Evolutionary conservation across 345 rosid species (phyloP), one percentile per base, ranked within the genome.

Genomic region (Gossypium longicalyx): DNA sequence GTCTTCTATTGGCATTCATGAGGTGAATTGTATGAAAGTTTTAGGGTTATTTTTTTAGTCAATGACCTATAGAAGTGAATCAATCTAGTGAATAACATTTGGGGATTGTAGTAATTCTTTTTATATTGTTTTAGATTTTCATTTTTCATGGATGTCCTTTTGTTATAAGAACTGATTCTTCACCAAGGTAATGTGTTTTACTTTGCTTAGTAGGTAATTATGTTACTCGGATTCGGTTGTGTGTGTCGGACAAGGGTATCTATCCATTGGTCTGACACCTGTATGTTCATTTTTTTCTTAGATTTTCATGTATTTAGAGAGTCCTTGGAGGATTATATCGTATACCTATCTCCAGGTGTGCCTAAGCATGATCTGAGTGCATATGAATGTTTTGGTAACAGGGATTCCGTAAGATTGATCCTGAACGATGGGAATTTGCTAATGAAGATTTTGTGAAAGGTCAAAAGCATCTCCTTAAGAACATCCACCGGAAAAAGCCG

Each of bases 391-490:
- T 59, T 61, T 71, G 75, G 25, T 73, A 56, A 69, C 86, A 95
- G 99, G 99, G 99, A 22, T 95, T 95, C 61, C 86, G 93, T 43
- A 95, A 95, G 88, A 90, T 84, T 67, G 99, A 95, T 86, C 88
- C 96, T 0, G 98, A 95, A 84, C 86, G 76, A 77, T 95, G 99
- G 99, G 98, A 95, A 61, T 95, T 95, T 80, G 85, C 86, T 6
- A 95, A 93, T 82, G 99, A 95, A 66, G 98, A 87, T 29, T 95
- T 95, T 78, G 80, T 87, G 23, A 95, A 87, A 77, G 93, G 87
- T 85, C 90, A 87, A 77, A 91, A 87, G 88, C 98, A 91, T 88
- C 94, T 90, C 68, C 96, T 95, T 51, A 93, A 93, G 83, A 91
- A 88, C 81, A 95, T 95, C 82, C 90, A 87, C 78, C 83, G 98